Evolutionary conservation across 2,329 filamentous ascomycete genomes (phyloP).

Genomic region (Fusarium falciforme): DNA sequence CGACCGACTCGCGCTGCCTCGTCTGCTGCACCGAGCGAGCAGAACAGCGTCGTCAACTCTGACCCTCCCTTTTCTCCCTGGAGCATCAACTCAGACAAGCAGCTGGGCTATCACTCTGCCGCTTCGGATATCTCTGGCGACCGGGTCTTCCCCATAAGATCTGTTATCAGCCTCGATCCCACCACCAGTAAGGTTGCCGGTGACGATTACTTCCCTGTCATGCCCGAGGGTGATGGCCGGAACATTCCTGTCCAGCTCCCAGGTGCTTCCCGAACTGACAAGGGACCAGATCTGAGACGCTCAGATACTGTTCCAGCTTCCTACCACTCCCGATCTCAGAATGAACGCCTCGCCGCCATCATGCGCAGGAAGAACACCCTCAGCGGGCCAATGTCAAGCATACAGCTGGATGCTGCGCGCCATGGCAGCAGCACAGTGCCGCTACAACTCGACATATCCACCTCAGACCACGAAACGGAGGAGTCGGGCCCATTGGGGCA

Average conservation of each 20-base stretch:
- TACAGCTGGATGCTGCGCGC: constrained; percentile 58
- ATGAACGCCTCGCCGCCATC: constrained; percentile 33
- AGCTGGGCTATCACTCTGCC: constrained; percentile 47
- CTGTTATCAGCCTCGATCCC: constrained; percentile 78
- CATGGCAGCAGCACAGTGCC: constrained; percentile 49
- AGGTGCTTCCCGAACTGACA: constrained; percentile 45
- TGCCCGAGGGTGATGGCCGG: constrained; percentile 48
- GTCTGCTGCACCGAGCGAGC: constrained; percentile 32
- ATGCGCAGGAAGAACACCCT: constrained; percentile 49
- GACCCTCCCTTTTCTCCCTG: constrained; percentile 53
- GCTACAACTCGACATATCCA: constrained; percentile 48
- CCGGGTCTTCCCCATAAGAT: constrained; percentile 83
- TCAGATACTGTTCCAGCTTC: constrained; percentile 42
- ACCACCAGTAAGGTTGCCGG: constrained; percentile 51
- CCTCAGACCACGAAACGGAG: constrained; percentile 49
- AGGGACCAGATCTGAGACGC: constrained; percentile 42
- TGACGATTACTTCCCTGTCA: constrained; percentile 54
- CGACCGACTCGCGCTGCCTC: constrained; percentile 25
- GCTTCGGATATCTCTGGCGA: constrained; percentile 59
- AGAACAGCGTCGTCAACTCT: constrained; percentile 28
- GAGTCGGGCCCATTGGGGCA: constrained; percentile 36
- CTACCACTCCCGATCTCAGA: constrained; percentile 30
- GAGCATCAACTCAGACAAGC: constrained; percentile 56
- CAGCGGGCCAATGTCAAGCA: constrained; percentile 56
- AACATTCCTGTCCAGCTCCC: constrained; percentile 46